Conservation (phyloP, 306 rosid species). For the Leucaena leucocephala region DNA sequence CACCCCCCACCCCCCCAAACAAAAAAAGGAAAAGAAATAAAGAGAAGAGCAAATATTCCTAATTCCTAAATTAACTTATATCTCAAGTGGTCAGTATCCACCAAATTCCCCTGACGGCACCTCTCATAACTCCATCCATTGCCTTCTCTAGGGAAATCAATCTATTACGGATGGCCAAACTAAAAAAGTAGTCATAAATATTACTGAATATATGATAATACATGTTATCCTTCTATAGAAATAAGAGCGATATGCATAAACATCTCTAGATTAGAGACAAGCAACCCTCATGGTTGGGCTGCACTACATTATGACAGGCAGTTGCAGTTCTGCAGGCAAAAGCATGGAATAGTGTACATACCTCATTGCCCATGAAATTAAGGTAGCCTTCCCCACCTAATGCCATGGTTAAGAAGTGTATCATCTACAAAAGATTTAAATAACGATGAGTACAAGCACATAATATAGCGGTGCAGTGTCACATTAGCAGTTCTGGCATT, state of each 20-base stretch:
- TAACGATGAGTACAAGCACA: constrained; percentile 34
- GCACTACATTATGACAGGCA: constrained; percentile 17
- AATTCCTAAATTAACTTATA: constrained; percentile 57
- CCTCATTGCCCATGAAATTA: constrained; percentile 99
- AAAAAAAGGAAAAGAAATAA: neutral
- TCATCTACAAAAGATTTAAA: constrained; percentile 66
- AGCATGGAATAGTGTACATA: constrained; percentile 44
- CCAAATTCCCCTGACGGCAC: constrained; percentile 92
- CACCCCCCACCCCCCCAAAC: neutral
- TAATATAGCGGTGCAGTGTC: constrained; percentile 12
- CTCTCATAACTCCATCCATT: constrained; percentile 95
- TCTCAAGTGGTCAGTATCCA: constrained; percentile 84
- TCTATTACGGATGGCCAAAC: constrained; percentile 99
- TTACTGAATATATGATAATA: constrained; percentile 24
- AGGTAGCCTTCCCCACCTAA: constrained; percentile 98
- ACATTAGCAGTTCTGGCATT: constrained; percentile 26
- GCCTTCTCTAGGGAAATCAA: constrained; percentile 99
- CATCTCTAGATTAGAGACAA: constrained; percentile 1
- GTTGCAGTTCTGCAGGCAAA: constrained; percentile 25
- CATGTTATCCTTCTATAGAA: constrained; percentile 18
- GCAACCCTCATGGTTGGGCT: neutral
- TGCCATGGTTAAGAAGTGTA: constrained; percentile 94
- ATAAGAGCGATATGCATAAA: constrained; percentile 21
- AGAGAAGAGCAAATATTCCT: neutral
- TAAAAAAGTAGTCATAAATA: constrained; percentile 36